These are phyloP conservation scores for Petunia hybrid DNA, from an alignment of 305 asterid species.

Conservation along the genomic window DNA sequence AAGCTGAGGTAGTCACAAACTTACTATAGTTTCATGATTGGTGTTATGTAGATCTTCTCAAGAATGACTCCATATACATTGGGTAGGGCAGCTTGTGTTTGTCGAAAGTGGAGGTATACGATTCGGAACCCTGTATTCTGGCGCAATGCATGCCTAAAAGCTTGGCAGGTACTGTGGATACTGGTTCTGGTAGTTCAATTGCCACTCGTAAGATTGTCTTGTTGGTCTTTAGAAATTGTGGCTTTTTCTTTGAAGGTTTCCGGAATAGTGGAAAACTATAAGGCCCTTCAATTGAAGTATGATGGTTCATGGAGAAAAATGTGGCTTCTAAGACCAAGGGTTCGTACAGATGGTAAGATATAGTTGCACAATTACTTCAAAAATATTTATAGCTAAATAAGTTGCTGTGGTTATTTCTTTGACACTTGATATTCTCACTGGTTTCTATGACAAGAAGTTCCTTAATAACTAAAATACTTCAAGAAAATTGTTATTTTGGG, in stretches of 20 bases:
- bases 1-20: neutral
- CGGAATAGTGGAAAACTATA: constrained; percentile 76
- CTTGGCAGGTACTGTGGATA: constrained; percentile 74
- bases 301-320: constrained; percentile 95
- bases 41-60: constrained; percentile 65
- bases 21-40: constrained; percentile 24
- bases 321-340: constrained; percentile 97
- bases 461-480: neutral
- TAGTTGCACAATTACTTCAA: constrained; percentile 11
- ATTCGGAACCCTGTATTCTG: constrained; percentile 89
- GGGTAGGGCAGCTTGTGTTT: constrained; percentile 94
- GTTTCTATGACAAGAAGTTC: constrained; percentile 9
- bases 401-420: neutral
- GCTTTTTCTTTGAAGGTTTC: constrained; percentile 48
- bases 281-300: constrained; percentile 66
- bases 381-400: neutral
- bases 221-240: neutral
- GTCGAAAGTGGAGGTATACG: constrained; percentile 95
- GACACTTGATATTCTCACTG: neutral
- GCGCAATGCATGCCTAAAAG: constrained; percentile 90
- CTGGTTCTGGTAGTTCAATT: neutral
- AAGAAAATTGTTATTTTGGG: constrained; percentile 1
- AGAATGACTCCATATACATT: constrained; percentile 77
- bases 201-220: constrained; percentile 14
- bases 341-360: constrained; percentile 85